phyloP scores from a whole-genome alignment of 768 basidiomycete genomes.

The Suillus bovinus region DNA sequence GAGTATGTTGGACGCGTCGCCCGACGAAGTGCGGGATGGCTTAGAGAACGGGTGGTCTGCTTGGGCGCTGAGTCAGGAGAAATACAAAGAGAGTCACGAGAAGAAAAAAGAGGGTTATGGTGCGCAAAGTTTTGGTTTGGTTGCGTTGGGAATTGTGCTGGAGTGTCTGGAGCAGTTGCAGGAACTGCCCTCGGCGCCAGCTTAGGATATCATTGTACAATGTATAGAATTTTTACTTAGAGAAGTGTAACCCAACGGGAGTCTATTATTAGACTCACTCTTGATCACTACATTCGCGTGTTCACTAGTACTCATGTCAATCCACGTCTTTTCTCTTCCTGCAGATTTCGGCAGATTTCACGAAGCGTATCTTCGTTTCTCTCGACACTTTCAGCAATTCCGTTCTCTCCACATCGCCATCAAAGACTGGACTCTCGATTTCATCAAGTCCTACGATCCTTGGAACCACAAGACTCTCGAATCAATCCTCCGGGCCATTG shows the following conservation, averaged over 20 bases:
- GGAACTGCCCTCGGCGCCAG: too few species aligned
- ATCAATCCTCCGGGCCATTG: neutral
- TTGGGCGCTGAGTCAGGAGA: too few species aligned
- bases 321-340: neutral
- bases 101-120: conserved; percentile 13
- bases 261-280: too few species aligned
- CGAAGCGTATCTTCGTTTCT: neutral
- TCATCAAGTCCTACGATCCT: neutral
- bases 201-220: too few species aligned
- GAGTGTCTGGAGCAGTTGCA: neutral
- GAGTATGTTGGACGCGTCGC: conserved; percentile 23
- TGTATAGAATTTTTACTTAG: neutral
- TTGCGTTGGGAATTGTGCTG: too few species aligned
- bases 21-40: conserved; percentile 34
- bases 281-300: too few species aligned
- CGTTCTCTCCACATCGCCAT: neutral
- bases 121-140: too few species aligned
- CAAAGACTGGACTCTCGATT: neutral
- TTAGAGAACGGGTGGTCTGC: conserved; percentile 41
- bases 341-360: neutral
- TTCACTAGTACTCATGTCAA: neutral
- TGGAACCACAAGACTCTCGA: neutral
- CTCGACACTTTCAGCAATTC: neutral
- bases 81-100: too few species aligned
- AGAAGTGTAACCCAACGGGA: too few species aligned